Conservation (phyloP, 768 basidiomycete genomes). For the Naganishia vaughanmartiniae region DNA sequence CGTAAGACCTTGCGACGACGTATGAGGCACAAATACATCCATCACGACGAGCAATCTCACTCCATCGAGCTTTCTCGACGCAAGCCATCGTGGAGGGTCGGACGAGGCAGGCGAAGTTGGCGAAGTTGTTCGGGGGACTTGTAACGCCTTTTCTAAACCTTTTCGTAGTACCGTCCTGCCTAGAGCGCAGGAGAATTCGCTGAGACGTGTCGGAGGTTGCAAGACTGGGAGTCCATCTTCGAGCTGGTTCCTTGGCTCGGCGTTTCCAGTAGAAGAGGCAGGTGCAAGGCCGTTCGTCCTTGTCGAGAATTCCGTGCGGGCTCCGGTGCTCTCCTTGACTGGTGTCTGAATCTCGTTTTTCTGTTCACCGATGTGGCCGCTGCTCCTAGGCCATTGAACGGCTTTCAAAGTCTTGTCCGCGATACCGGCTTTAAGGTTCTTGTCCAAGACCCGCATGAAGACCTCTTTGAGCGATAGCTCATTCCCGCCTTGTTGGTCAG, state of each 20-base stretch:
- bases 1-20: too few relatives aligned
- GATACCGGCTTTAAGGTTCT: conserved; percentile 48
- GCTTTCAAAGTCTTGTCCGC: conserved; percentile 38
- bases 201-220: conserved; percentile 6
- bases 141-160: conserved; percentile 32
- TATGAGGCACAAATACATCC: conserved; percentile 36
- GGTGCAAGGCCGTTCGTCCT: background rate
- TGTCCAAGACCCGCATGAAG: conserved; percentile 44
- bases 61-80: conserved; percentile 49
- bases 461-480: conserved; percentile 30
- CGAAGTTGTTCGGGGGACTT: background rate
- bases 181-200: conserved; percentile 37
- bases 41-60: conserved; percentile 42
- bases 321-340: background rate
- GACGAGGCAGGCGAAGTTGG: background rate
- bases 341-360: background rate
- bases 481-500: background rate
- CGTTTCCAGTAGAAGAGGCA: background rate
- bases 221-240: background rate
- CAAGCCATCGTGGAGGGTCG: conserved; percentile 38
- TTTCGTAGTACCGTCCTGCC: conserved; percentile 45
- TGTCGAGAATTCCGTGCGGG: background rate
- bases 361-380: background rate
- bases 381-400: conserved; percentile 34
- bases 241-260: background rate